Percentiles rank a stretch among this genome's conserved stretches.
Evolutionary conservation across 345 rosid species (phyloP).

Genomic region (Gossypium longicalyx): DNA sequence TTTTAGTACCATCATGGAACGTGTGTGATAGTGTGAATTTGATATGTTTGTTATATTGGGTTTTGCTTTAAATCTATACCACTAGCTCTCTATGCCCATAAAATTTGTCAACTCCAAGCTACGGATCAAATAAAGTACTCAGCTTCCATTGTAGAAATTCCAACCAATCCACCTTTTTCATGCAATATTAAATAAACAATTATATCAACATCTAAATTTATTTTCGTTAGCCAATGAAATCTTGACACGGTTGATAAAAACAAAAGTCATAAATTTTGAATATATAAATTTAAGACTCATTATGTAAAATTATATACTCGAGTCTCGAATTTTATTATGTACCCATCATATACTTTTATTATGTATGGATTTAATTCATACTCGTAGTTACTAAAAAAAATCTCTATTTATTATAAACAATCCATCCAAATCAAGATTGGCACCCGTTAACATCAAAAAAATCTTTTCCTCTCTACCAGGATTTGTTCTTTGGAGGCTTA

Average conservation of each 20-base stretch:
- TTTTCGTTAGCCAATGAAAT: no score
- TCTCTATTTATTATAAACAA: background rate
- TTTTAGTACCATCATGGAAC: slow-evolving; percentile 6
- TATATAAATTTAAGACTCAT: no score
- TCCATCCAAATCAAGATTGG: background rate
- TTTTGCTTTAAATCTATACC: slow-evolving; percentile 24
- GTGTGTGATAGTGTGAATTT: background rate
- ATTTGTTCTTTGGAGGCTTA: background rate
- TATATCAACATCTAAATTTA: no score
- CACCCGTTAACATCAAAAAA: background rate
- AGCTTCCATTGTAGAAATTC: background rate
- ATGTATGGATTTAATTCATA: no score
- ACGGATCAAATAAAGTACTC: slow-evolving; percentile 23
- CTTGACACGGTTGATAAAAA: no score
- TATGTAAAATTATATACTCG: background rate
- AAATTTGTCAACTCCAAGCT: background rate
- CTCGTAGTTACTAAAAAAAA: no score
- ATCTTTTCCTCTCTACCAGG: background rate
- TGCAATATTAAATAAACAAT: background rate
- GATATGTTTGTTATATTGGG: background rate
- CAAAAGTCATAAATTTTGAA: no score
- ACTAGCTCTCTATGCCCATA: slow-evolving; percentile 6
- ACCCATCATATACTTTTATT: background rate
- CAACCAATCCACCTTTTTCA: background rate
- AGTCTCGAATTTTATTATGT: background rate